phyloP scores from a whole-genome alignment of 2,329 filamentous ascomycete genomes.

The Fusarium paranaense region DNA sequence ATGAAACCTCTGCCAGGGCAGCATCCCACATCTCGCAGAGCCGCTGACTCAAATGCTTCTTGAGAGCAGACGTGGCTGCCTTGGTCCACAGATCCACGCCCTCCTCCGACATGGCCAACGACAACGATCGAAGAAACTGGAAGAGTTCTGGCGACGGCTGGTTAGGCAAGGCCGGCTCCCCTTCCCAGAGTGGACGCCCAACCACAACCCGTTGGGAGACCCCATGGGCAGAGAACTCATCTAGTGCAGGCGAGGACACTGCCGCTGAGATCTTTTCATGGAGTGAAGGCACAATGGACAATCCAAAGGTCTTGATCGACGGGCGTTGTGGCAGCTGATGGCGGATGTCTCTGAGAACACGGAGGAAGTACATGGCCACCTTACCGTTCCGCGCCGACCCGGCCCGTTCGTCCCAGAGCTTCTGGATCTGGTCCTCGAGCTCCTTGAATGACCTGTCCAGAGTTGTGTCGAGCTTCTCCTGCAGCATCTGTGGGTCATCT shows the following conservation, averaged over 20 bases:
- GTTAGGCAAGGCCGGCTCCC: conserved; percentile 76
- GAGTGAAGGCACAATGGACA: conserved; percentile 71
- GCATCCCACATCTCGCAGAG: conserved; percentile 63
- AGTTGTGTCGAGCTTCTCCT: conserved; percentile 67
- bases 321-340: conserved; percentile 69
- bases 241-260: conserved; percentile 62
- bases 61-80: conserved; percentile 72
- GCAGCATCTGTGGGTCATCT: conserved; percentile 75
- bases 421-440: conserved; percentile 67
- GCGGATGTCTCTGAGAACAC: conserved; percentile 80
- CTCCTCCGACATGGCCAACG: conserved; percentile 73
- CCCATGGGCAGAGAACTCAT: conserved; percentile 57
- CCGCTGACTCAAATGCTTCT: conserved; percentile 63
- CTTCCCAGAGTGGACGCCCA: conserved; percentile 83
- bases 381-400: conserved; percentile 61
- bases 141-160: conserved; percentile 84
- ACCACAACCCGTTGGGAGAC: conserved; percentile 62
- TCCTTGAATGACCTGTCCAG: conserved; percentile 68
- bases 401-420: conserved; percentile 61
- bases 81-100: conserved; percentile 87
- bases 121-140: conserved; percentile 74
- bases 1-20: conserved; percentile 50
- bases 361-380: conserved; percentile 75
- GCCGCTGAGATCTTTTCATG: conserved; percentile 70
- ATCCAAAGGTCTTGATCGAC: conserved; percentile 66